These are phyloP conservation scores for Teratosphaeria destructans DNA, from an alignment of 2,329 filamentous ascomycete species.

Conservation along the genomic window DNA sequence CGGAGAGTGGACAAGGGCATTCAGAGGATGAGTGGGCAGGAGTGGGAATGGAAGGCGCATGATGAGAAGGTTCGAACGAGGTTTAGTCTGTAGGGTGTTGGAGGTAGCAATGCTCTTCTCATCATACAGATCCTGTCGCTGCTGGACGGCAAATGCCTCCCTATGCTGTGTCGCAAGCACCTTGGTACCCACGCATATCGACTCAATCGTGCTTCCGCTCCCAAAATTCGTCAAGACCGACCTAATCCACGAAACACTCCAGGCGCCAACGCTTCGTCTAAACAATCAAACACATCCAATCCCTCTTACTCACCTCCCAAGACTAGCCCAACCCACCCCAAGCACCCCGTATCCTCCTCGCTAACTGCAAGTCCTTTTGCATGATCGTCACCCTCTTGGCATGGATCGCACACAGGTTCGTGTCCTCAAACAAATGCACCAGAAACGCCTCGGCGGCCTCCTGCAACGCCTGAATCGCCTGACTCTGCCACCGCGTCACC, in stretches of 20 bases:
- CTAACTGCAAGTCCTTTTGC: conserved; percentile 94
- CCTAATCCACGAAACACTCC: not conserved
- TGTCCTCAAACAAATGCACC: conserved; percentile 95
- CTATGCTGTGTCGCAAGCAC: not conserved
- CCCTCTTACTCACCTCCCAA: conserved; percentile 28
- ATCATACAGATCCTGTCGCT: not conserved
- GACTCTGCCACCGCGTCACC: conserved; percentile 94
- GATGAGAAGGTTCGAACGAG: conserved; percentile 92
- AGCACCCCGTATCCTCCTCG: conserved; percentile 81
- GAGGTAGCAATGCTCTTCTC: not conserved
- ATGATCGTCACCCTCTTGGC: conserved; percentile 99
- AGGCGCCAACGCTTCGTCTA: not conserved
- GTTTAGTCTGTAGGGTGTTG: conserved; percentile 64
- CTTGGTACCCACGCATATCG: not conserved
- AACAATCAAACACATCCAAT: not conserved
- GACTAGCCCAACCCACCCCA: conserved; percentile 30
- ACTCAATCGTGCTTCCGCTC: not conserved
- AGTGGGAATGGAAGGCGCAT: conserved; percentile 93
- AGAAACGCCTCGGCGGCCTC: conserved; percentile 99
- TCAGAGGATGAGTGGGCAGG: conserved; percentile 61
- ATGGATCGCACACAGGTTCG: conserved; percentile 96
- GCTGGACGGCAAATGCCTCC: not conserved
- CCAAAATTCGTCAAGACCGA: not conserved
- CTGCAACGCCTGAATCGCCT: conserved; percentile 92
- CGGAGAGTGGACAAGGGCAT: conserved; percentile 86